A percentile compares a stretch with the other conserved stretches of the same genome.
Evolutionary conservation across 2,329 filamentous ascomycete species (phyloP).

Genomic region (Monilinia fructigena): DNA sequence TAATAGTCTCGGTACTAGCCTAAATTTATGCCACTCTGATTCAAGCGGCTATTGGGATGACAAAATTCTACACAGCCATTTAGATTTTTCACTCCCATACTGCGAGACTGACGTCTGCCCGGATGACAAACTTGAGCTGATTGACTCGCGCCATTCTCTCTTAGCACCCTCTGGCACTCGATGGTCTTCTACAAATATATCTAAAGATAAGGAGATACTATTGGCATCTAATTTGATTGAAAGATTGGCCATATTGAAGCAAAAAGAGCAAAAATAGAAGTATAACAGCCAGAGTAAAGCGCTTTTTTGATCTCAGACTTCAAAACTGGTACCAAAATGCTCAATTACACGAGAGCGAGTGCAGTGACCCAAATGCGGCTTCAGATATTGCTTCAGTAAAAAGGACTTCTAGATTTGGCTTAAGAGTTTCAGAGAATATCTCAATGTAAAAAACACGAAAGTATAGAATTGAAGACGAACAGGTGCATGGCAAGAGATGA

Average conservation of each 20-base stretch:
- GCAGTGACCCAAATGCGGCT: neutral
- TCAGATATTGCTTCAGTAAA: neutral
- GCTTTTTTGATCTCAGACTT: neutral
- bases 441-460: neutral
- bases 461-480: neutral
- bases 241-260: neutral
- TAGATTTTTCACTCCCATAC: neutral
- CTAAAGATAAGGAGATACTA: neutral
- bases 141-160: neutral
- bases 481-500: neutral
- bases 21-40: too few relatives aligned
- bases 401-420: neutral
- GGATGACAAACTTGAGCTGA: neutral
- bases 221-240: neutral
- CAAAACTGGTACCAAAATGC: neutral
- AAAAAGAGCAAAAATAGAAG: neutral
- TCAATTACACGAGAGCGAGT: neutral
- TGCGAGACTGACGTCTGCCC: neutral
- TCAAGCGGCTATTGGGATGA: neutral
- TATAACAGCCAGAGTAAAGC: neutral
- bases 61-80: neutral
- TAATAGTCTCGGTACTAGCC: slow-evolving; percentile 7
- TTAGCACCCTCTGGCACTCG: neutral
- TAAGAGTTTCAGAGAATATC: neutral
- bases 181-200: neutral